These are phyloP conservation scores for Taphrina flavorubra DNA, from an alignment of 1,139 yeast species.

Conservation along the genomic window DNA sequence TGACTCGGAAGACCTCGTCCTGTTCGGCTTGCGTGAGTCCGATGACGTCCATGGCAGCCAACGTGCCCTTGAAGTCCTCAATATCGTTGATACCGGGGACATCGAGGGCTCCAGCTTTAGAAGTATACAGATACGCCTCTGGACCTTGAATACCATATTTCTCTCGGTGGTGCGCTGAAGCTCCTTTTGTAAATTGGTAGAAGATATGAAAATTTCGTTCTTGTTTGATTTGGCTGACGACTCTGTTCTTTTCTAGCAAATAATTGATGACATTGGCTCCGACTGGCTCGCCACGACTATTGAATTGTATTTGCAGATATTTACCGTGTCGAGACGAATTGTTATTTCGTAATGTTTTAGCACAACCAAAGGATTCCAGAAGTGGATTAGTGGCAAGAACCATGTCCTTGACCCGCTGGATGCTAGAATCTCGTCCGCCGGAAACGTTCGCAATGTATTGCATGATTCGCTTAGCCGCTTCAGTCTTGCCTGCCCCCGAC, in stretches of 20 bases:
- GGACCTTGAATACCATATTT: slow-evolving; percentile 89
- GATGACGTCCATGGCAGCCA: slow-evolving; percentile 83
- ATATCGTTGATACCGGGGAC: slow-evolving; percentile 87
- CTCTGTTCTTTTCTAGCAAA: slow-evolving; percentile 90
- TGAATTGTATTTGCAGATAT: slow-evolving; percentile 89
- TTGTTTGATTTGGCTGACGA: slow-evolving; percentile 86
- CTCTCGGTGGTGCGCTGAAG: slow-evolving; percentile 82
- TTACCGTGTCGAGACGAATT: slow-evolving; percentile 98
- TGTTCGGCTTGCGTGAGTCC: slow-evolving; percentile 83
- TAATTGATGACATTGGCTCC: slow-evolving; percentile 97
- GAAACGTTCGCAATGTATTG: slow-evolving; percentile 94
- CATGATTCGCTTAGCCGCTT: slow-evolving; percentile 98
- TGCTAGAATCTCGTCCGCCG: slow-evolving; percentile 60
- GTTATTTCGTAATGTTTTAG: slow-evolving; percentile 93
- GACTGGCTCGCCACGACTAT: slow-evolving; percentile 80
- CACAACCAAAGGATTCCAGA: slow-evolving; percentile 97
- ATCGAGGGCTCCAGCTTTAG: slow-evolving; percentile 80
- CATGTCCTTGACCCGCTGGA: slow-evolving; percentile 91
- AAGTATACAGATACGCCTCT: slow-evolving; percentile 87
- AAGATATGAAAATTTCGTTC: slow-evolving; percentile 98
- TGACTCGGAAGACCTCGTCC: slow-evolving; percentile 82
- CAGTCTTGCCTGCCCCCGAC: slow-evolving; percentile 99
- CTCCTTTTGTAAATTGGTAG: slow-evolving; percentile 92
- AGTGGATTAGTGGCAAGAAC: slow-evolving; percentile 97
- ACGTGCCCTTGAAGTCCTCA: slow-evolving; percentile 77